Evolutionary conservation across 352 stramenopile species (phyloP).

Genomic region (Phytophthora kernoviae): DNA sequence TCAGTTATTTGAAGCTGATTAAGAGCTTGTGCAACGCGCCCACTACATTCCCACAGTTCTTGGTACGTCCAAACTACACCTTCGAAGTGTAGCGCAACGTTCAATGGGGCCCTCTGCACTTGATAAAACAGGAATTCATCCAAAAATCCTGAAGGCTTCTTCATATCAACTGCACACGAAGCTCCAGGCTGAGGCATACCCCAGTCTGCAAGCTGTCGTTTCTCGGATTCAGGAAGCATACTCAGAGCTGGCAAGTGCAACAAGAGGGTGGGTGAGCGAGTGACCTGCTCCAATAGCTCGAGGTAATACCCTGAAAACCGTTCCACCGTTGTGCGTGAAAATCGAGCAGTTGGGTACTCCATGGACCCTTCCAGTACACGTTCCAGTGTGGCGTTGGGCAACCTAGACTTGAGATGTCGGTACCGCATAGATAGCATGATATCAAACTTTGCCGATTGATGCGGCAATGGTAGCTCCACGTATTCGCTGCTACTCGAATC

Average conservation of each 20-base stretch:
- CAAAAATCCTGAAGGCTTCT: conserved; percentile 21
- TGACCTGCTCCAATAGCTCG: conserved; percentile 39
- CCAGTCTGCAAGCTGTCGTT: conserved; percentile 35
- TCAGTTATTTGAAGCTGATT: conserved; percentile 11
- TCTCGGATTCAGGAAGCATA: conserved; percentile 44
- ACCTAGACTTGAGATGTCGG: conserved; percentile 12
- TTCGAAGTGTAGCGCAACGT: conserved; percentile 47
- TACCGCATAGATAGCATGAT: conserved; percentile 68
- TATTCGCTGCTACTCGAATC: conserved; percentile 4
- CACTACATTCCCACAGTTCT: conserved; percentile 38
- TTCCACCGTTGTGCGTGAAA: conserved; percentile 40
- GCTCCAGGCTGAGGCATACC: conserved; percentile 15
- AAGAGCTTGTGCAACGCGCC: conserved; percentile 27
- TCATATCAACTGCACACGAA: background rate
- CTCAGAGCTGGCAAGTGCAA: conserved; percentile 28
- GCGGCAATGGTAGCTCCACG: conserved; percentile 34
- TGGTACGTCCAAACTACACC: conserved; percentile 43
- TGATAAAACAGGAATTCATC: conserved; percentile 44
- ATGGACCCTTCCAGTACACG: conserved; percentile 52
- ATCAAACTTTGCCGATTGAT: conserved; percentile 58
- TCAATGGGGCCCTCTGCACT: conserved; percentile 32
- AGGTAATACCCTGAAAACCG: conserved; percentile 50
- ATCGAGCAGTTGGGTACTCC: conserved; percentile 43
- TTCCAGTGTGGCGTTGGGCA: background rate
- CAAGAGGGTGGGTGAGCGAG: conserved; percentile 4